Base-by-base conservation (phyloP, 2,329 filamentous ascomycete species). In the Neurospora sp. region DNA sequence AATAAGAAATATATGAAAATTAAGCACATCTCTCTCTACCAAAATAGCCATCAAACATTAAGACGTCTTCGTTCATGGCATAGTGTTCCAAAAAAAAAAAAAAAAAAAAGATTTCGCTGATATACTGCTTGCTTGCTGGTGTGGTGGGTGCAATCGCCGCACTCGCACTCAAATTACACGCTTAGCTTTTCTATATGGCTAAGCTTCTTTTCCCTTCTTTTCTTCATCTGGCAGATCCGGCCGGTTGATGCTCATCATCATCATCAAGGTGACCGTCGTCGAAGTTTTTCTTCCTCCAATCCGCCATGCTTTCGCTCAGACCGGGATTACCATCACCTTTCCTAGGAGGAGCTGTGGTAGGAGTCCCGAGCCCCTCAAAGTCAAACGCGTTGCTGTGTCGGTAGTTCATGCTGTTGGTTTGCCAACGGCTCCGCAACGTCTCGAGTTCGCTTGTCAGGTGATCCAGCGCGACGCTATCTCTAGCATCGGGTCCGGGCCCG, bases 321-420 rank as follows among this genome's bases (percentile, higher is more conserved):
- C 84, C 87, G 15, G 83, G 76, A 5, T 81, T 81, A 10, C 77
- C 78, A 8, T 85, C 83, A 11, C 73, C 75, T 68, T 77, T 77
- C 58, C 75, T 75, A 36, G 66, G 19, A 10, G 42, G 19, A 6
- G 66, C 67, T 62, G 6, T 69, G 68, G 70, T 40, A 62, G 69
- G 52, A 13, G 68, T 66, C 17, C 67, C 66, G 40, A 70, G 68
- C 19, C 74, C 69, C 70, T 97, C 94, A 75, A 96, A 94, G 78
- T 97, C 94, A 76, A 97, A 96, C 68, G 91, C 89, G 77, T 91
- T 94, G 80, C 93, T 97, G 66, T 97, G 83, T 33, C 96, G 91
- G 80, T 98, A 97, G 76, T 93, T 96, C 80, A 96, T 96, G 82
- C 95, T 97, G 13, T 93, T 97, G 46, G 91, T 93, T 81, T 98